Evolutionary conservation across 2,329 filamentous ascomycete genomes (phyloP).

Genomic region (Curvularia verruculosa): DNA sequence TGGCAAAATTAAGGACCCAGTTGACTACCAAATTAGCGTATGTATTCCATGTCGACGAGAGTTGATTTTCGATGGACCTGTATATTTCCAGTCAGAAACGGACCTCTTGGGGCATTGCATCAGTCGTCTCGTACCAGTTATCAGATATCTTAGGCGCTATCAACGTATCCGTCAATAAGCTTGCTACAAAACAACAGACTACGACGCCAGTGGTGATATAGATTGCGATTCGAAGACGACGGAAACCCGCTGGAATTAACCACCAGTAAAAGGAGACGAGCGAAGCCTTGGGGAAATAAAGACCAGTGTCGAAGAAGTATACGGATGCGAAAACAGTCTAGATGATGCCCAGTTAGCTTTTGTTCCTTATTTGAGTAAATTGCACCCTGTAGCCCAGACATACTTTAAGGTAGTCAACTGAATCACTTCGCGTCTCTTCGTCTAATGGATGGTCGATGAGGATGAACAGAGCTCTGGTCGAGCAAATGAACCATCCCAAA

Average conservation of each 20-base stretch:
- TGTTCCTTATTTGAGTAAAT: neutral
- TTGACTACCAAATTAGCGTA: conserved; percentile 19
- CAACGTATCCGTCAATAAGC: conserved; percentile 24
- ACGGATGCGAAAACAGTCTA: conserved; percentile 28
- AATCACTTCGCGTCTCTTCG: conserved; percentile 23
- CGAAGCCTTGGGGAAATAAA: conserved; percentile 31
- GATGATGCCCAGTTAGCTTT: neutral
- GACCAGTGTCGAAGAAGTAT: conserved; percentile 31
- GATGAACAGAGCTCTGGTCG: conserved; percentile 22
- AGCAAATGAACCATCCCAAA: conserved; percentile 27
- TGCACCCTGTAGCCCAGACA: neutral
- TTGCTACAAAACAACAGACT: conserved; percentile 18
- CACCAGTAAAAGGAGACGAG: conserved; percentile 34
- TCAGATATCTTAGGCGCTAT: conserved; percentile 19
- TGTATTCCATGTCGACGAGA: conserved; percentile 28
- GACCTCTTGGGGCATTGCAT: neutral
- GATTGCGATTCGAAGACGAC: conserved; percentile 24
- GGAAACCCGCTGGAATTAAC: conserved; percentile 29
- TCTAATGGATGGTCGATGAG: conserved; percentile 23
- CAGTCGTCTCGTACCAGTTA: conserved; percentile 23
- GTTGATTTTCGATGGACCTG: conserved; percentile 27
- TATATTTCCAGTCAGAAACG: neutral
- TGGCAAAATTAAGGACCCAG: conserved; percentile 28
- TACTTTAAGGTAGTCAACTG: conserved; percentile 25
- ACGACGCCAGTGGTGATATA: conserved; percentile 19